Evolutionary conservation across 257 asterid species (phyloP), one percentile per base, ranked within the genome.

Genomic region (Capsicum chinense): DNA sequence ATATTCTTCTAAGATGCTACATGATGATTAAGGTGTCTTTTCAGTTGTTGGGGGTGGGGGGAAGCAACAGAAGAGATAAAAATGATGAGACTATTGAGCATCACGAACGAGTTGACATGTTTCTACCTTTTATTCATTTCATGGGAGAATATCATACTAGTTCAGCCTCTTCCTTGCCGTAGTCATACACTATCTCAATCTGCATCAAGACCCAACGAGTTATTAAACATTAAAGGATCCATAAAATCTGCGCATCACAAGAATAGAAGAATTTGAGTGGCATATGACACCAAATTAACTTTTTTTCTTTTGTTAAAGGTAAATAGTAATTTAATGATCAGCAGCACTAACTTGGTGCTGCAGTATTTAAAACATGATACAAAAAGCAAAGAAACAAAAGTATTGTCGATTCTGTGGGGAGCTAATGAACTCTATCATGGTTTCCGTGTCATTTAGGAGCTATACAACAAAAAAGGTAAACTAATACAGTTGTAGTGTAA

Each of bases 111-210:
- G 16, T 71, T 39, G 59, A 47, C 11, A 44, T 67, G 57, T 70
- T 10, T 79, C 85, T 79, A 79, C 90, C 93, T 90, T 87, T 86
- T 81, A 89, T 90, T 88, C 83, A 85, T 88, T 86, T 78, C 79
- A 81, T 64, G 86, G 85, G 81, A n/a, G 80, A 84, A 56, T 83
- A 56, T 81, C 79, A 74, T 37, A 73, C 79, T 86, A 83, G 95
- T 21, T 86, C 92, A 85, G 86, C 68, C n/a, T 93, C 94, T 88
- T 97, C 98, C 16, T 87, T 91, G 68, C 98, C 98, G 76, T 92
- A 97, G 89, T 97, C 88, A 58, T 93, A 90, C 84, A 94, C 73
- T 37, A 96, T 94, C 94, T 94, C 95, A 89, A 95, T 94, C 99
- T 95, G 93, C 90, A 91, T 9, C 80, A 83, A 37, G 15, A 85